phyloP scores from a whole-genome alignment of 1,139 yeast species.

The Candida buenavistaensis region DNA sequence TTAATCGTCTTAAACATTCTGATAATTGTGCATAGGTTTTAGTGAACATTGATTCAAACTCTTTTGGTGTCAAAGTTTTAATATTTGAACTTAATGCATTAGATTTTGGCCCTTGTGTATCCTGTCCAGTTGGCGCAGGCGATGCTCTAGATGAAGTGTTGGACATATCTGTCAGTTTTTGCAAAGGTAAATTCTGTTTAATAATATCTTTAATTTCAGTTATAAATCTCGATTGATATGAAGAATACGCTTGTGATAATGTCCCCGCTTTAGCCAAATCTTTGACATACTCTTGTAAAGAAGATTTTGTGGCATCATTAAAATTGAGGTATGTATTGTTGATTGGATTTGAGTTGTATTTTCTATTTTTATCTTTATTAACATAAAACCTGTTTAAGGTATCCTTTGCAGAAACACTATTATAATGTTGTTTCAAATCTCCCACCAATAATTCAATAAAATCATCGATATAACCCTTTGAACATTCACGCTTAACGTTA shows the following conservation, averaged over 20 bases:
- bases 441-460: constrained; percentile 55
- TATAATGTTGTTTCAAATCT: constrained; percentile 62
- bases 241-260: constrained; percentile 60
- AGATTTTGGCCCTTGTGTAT: constrained; percentile 9
- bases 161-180: constrained; percentile 21
- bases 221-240: constrained; percentile 67
- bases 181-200: constrained; percentile 57
- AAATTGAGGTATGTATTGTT: constrained; percentile 36
- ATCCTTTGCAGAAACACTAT: constrained; percentile 45
- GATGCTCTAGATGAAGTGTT: constrained; percentile 32
- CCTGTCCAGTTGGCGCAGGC: constrained; percentile 28
- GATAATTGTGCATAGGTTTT: constrained; percentile 64
- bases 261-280: constrained; percentile 66
- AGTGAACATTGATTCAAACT: constrained; percentile 70
- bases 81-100: constrained; percentile 48
- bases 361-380: constrained; percentile 25
- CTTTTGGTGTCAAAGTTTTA: constrained; percentile 66
- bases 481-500: constrained; percentile 57
- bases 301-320: constrained; percentile 32
- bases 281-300: constrained; percentile 46
- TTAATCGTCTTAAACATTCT: constrained; percentile 71
- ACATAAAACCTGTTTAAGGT: constrained; percentile 53
- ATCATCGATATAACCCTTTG: constrained; percentile 61
- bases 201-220: constrained; percentile 74
- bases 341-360: constrained; percentile 17